These are phyloP conservation scores for Plectosphaerella sp. DNA, from an alignment of 2,329 filamentous ascomycete species.

Conservation along the genomic window DNA sequence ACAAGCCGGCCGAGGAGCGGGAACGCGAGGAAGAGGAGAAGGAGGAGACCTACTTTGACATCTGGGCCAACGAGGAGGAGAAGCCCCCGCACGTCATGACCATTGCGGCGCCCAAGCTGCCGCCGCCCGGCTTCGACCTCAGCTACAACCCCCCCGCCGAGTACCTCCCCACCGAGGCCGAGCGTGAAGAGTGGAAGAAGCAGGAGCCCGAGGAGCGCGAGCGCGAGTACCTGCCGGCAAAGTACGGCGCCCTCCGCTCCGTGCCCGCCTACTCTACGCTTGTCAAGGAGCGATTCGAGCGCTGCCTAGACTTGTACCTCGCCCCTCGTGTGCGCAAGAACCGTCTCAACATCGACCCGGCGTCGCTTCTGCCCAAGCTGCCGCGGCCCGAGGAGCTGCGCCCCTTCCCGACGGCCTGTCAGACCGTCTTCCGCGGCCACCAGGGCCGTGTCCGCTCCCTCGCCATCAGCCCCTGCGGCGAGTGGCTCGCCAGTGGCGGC, in stretches of 20 bases:
- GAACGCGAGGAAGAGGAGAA: conserved; percentile 69
- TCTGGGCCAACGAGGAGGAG: conserved; percentile 91
- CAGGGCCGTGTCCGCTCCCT: conserved; percentile 82
- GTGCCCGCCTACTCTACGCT: conserved; percentile 87
- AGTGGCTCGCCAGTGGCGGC: conserved; percentile 85
- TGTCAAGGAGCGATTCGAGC: conserved; percentile 93
- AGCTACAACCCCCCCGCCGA: conserved; percentile 95
- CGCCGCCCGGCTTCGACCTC: conserved; percentile 89
- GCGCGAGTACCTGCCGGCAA: conserved; percentile 79
- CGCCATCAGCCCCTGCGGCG: conserved; percentile 77
- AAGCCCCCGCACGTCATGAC: conserved; percentile 87
- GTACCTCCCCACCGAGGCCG: conserved; percentile 82
- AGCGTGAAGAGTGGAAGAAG: conserved; percentile 80
- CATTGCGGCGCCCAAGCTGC: conserved; percentile 86
- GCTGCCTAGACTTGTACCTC: conserved; percentile 91
- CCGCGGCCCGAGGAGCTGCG: conserved; percentile 90
- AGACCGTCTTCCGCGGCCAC: conserved; percentile 83
- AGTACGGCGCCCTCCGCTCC: conserved; percentile 79
- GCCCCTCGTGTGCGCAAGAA: conserved; percentile 89
- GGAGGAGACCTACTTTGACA: conserved; percentile 72
- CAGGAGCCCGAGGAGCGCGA: conserved; percentile 87
- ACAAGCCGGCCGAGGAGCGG: conserved; percentile 66
- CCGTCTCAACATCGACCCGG: conserved; percentile 93
- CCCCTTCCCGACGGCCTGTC: conserved; percentile 88
- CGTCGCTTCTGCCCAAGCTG: conserved; percentile 85